A percentile compares a stretch with the other conserved stretches of the same genome.
Conservation (phyloP, 768 basidiomycete genomes). For the Tulasnella sp. region DNA sequence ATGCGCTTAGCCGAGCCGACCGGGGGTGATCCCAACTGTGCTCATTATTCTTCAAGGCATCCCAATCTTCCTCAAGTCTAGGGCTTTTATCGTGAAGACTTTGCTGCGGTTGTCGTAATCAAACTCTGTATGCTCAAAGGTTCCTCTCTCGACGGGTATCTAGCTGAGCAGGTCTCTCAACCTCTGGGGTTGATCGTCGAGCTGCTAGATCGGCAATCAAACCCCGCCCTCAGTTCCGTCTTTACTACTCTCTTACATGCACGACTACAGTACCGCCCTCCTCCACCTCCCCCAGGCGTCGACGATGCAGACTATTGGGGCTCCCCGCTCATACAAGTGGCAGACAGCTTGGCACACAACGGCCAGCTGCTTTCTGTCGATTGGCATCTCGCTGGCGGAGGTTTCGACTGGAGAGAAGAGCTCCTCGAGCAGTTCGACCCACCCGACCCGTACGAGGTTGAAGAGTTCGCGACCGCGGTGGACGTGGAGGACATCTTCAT, state of each 20-base stretch:
- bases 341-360: background rate
- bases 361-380: background rate
- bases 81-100: background rate
- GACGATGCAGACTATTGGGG: background rate
- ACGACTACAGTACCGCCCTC: background rate
- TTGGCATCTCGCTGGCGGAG: background rate
- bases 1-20: background rate
- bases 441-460: background rate
- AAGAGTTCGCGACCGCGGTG: background rate
- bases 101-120: background rate
- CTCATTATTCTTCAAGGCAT: background rate
- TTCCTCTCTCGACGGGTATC: conserved; percentile 24
- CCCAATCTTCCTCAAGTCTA: background rate
- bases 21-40: background rate
- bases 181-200: background rate
- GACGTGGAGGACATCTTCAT: background rate
- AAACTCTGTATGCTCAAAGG: background rate
- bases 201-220: background rate
- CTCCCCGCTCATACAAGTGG: background rate
- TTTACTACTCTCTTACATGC: background rate
- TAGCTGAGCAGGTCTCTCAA: background rate
- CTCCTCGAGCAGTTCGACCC: background rate
- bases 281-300: background rate
- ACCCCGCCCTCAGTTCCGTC: background rate
- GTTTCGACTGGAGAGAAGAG: background rate